phyloP scores from a whole-genome alignment of 2,329 filamentous ascomycete genomes.

The Lasiodiplodia gonubiensis region DNA sequence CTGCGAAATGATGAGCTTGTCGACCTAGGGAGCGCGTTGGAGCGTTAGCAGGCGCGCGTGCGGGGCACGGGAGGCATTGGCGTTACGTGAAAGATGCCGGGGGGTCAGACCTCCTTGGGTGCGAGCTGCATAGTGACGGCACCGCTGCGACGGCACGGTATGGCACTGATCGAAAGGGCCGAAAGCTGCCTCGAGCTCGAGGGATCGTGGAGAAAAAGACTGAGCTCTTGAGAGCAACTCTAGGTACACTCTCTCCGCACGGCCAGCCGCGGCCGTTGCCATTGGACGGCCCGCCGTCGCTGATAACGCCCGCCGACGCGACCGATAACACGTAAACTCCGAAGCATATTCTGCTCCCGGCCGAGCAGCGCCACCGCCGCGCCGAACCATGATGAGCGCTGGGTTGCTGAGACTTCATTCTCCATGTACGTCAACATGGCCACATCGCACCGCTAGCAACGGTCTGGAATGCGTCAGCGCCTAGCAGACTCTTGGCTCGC shows the following conservation, averaged over 20 bases:
- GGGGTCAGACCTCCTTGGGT: conserved; percentile 23
- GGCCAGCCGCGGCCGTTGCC: not conserved
- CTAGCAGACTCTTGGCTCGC: conserved; percentile 11
- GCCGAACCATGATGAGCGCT: not conserved
- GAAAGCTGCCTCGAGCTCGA: conserved; percentile 22
- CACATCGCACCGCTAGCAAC: conserved; percentile 12
- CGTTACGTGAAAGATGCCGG: conserved; percentile 12
- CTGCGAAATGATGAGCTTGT: conserved; percentile 94
- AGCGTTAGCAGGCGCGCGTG: not conserved
- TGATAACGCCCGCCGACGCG: conserved; percentile 8
- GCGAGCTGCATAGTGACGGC: conserved; percentile 28
- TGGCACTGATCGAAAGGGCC: conserved; percentile 14
- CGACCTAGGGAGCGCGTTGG: conserved; percentile 65
- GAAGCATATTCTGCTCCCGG: not conserved
- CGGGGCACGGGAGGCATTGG: not conserved
- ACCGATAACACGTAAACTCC: conserved; percentile 16
- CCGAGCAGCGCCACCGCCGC: conserved; percentile 9
- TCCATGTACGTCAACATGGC: not conserved
- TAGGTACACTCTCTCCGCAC: conserved; percentile 3
- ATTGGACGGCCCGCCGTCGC: conserved; percentile 1
- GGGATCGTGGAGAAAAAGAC: not conserved
- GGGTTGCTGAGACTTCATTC: not conserved
- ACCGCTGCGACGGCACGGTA: conserved; percentile 11
- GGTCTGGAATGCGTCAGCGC: not conserved
- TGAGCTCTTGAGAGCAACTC: not conserved